phyloP scores from a whole-genome alignment of 148 eudicot genomes.

The Chenopodium album region DNA sequence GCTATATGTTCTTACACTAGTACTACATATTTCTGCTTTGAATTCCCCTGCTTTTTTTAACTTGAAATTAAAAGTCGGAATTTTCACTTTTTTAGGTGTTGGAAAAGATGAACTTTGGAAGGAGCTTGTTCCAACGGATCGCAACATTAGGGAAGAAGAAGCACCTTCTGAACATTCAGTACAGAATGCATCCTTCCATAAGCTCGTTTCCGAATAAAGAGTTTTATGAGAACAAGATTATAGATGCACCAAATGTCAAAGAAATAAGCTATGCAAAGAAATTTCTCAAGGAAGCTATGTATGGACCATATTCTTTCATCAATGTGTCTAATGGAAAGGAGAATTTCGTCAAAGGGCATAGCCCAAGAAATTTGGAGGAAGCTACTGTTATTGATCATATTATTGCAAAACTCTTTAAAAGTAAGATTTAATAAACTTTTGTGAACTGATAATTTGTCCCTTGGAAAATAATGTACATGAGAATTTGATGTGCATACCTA shows the following conservation, averaged over 20 bases:
- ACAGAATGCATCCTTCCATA: constrained; percentile 72
- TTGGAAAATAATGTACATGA: no score
- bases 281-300: constrained; percentile 30
- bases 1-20: no score
- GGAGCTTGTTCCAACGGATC: constrained; percentile 60
- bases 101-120: constrained; percentile 44
- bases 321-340: constrained; percentile 46
- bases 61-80: neutral
- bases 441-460: no score
- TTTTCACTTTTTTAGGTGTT: constrained; percentile 26
- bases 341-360: constrained; percentile 33
- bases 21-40: no score
- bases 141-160: constrained; percentile 42
- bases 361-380: constrained; percentile 46
- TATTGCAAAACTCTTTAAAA: constrained; percentile 43
- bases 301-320: constrained; percentile 38
- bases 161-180: constrained; percentile 53
- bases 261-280: constrained; percentile 19
- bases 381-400: constrained; percentile 39
- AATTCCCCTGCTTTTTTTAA: neutral
- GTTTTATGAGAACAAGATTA: constrained; percentile 39
- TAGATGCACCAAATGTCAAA: constrained; percentile 41
- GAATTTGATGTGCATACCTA: no score
- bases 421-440: constrained; percentile 13
- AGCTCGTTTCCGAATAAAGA: constrained; percentile 44